Percentiles rank a stretch among this genome's conserved stretches.
Conservation (phyloP, 2,329 filamentous ascomycete species). For the Fusarium sp. region DNA sequence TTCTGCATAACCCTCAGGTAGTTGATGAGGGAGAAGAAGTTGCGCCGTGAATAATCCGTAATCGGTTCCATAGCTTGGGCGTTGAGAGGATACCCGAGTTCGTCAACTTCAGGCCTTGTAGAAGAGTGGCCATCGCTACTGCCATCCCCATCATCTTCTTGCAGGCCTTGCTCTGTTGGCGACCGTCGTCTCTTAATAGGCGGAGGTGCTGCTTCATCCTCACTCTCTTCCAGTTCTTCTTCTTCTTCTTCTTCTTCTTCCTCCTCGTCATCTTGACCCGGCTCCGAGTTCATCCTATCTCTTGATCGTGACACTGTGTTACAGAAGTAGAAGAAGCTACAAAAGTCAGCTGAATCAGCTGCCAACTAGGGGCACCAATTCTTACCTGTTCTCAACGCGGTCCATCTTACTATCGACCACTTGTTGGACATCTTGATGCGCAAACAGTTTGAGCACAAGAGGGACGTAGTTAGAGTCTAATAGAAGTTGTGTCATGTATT, state of each 20-base stretch:
- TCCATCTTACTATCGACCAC: constrained; percentile 88
- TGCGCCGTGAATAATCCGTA: constrained; percentile 90
- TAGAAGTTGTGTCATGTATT: constrained; percentile 92
- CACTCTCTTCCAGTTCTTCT: constrained; percentile 61
- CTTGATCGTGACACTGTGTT: constrained; percentile 70
- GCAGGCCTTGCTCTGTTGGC: constrained; percentile 49
- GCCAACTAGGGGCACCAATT: background rate
- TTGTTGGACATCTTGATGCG: constrained; percentile 92
- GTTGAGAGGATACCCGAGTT: constrained; percentile 82
- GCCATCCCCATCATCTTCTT: constrained; percentile 43
- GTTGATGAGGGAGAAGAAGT: constrained; percentile 96
- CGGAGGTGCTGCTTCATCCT: constrained; percentile 85
- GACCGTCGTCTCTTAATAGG: constrained; percentile 75
- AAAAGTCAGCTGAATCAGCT: constrained; percentile 9
- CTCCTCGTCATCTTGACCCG: constrained; percentile 51
- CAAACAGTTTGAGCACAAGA: constrained; percentile 90
- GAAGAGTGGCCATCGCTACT: constrained; percentile 51
- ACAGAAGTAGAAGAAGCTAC: constrained; percentile 91
- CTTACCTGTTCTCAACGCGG: constrained; percentile 81
- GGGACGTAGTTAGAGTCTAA: constrained; percentile 96
- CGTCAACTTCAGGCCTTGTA: constrained; percentile 76
- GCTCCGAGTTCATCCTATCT: constrained; percentile 50
- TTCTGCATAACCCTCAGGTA: constrained; percentile 97
- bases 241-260: constrained; percentile 54
- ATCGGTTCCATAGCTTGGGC: constrained; percentile 80